Evolutionary conservation across 805 yeast genomes (phyloP).

Genomic region (Kodamaea kakaduensis): DNA sequence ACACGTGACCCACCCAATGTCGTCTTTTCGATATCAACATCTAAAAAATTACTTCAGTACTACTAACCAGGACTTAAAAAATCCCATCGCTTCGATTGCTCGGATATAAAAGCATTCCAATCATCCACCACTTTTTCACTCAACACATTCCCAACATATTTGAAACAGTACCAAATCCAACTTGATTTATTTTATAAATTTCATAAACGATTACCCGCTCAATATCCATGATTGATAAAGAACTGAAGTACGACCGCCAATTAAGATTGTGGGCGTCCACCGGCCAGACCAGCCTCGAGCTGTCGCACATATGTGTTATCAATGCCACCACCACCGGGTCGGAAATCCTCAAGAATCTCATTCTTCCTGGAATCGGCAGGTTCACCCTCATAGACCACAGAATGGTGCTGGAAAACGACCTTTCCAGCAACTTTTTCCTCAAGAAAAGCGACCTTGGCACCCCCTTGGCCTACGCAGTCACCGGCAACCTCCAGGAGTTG

Average conservation of each 20-base stretch:
- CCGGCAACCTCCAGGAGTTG: slow-evolving; percentile 46
- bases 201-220: background rate
- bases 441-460: slow-evolving; percentile 41
- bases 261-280: slow-evolving; percentile 77
- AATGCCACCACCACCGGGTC: slow-evolving; percentile 55
- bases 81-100: too few species aligned
- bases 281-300: slow-evolving; percentile 65
- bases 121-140: too few species aligned
- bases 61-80: too few species aligned
- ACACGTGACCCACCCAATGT: too few species aligned
- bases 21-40: too few species aligned
- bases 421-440: slow-evolving; percentile 63
- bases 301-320: slow-evolving; percentile 57
- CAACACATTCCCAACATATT: too few species aligned
- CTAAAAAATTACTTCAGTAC: too few species aligned
- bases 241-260: slow-evolving; percentile 76
- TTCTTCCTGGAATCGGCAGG: slow-evolving; percentile 67
- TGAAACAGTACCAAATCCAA: background rate
- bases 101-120: too few species aligned
- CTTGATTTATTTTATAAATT: background rate
- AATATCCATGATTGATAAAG: slow-evolving; percentile 30
- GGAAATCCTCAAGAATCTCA: slow-evolving; percentile 73
- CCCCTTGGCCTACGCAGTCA: slow-evolving; percentile 36
- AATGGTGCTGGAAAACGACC: slow-evolving; percentile 38
- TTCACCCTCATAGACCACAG: slow-evolving; percentile 55